Conservation (phyloP, 257 asterid genomes). For the Scutellaria barbata region DNA sequence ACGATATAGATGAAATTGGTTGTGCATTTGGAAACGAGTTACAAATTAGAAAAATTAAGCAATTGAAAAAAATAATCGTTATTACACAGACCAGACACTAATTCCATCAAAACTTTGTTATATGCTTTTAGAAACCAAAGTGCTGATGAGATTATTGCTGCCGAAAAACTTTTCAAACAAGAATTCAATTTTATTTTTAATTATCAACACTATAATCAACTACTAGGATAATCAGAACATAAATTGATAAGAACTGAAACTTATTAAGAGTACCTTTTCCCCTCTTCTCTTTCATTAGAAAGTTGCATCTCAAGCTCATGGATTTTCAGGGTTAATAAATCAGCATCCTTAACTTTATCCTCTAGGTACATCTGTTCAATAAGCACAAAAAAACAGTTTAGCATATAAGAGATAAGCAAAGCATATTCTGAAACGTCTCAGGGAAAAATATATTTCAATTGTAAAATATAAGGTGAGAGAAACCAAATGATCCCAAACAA, state of each 20-base stretch:
- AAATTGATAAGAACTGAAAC: constrained; percentile 23
- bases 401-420: constrained; percentile 16
- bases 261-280: constrained; percentile 55
- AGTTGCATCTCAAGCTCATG: constrained; percentile 80
- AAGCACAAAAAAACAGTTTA: constrained; percentile 31
- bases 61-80: neutral
- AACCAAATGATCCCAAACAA: constrained; percentile 13
- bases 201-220: constrained; percentile 3
- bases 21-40: constrained; percentile 16
- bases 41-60: neutral
- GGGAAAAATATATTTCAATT: constrained; percentile 11
- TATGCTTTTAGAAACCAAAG: neutral
- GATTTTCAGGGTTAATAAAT: constrained; percentile 48
- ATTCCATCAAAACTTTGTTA: neutral
- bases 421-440: constrained; percentile 14
- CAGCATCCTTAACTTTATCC: constrained; percentile 64
- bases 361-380: constrained; percentile 64
- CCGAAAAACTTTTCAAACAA: constrained; percentile 10
- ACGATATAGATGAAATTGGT: neutral
- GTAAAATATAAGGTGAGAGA: neutral
- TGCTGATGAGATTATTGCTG: neutral
- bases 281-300: constrained; percentile 73
- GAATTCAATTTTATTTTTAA: constrained; percentile 10
- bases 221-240: constrained; percentile 21
- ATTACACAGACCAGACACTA: neutral